A percentile compares a stretch with the other conserved stretches of the same genome.
phyloP scores from a whole-genome alignment of 352 stramenopile species.

The Pythium periplocum region DNA sequence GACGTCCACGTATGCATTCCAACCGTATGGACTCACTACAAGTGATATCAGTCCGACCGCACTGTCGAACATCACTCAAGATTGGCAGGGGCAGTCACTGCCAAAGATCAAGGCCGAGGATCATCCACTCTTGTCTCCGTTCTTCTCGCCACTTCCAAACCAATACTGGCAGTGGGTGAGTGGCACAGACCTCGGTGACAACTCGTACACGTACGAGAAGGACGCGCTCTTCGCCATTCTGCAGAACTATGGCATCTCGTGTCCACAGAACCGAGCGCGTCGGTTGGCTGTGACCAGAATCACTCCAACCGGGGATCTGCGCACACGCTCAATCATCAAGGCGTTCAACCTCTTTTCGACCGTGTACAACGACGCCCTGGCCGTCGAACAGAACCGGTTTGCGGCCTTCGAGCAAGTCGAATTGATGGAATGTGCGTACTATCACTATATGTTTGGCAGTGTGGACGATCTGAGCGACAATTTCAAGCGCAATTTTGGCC shows the following conservation, averaged over 20 bases:
- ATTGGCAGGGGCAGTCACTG: conserved; percentile 24
- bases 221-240: conserved; percentile 39
- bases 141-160: conserved; percentile 46
- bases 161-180: conserved; percentile 65
- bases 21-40: conserved; percentile 23
- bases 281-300: conserved; percentile 2
- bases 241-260: conserved; percentile 23
- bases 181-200: conserved; percentile 33
- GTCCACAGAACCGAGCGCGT: conserved; percentile 33
- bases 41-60: conserved; percentile 25
- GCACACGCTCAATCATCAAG: conserved; percentile 25
- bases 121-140: conserved; percentile 34
- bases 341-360: conserved; percentile 29
- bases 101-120: conserved; percentile 28
- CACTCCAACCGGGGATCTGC: neutral
- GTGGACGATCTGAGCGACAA: conserved; percentile 37
- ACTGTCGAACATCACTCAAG: conserved; percentile 43
- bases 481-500: conserved; percentile 30
- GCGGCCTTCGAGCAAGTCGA: conserved; percentile 38
- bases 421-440: conserved; percentile 52
- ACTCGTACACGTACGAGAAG: conserved; percentile 62
- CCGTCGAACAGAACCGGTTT: conserved; percentile 5
- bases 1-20: conserved; percentile 40
- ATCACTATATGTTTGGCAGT: conserved; percentile 26
- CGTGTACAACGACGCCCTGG: conserved; percentile 3